Conservation (phyloP, 2,329 filamentous ascomycete genomes). For the Clonostachys sp. region DNA sequence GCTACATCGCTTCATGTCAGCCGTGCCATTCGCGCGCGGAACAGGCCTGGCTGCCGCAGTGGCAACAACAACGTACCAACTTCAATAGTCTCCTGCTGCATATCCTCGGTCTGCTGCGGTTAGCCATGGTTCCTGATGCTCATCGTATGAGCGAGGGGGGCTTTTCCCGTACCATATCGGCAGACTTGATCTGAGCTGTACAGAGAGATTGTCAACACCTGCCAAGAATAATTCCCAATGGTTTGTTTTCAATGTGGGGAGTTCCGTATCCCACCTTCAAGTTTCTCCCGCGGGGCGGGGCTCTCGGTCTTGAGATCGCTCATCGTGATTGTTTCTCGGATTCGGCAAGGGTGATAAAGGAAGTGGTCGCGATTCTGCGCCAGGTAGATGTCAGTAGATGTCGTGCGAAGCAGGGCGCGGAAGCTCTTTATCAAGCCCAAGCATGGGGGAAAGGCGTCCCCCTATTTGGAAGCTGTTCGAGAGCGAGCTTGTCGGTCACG, state of each 20-base stretch:
- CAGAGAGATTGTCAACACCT: neutral
- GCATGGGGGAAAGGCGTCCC: too few relatives aligned
- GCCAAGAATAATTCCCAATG: too few relatives aligned
- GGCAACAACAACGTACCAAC: slow-evolving; percentile 63
- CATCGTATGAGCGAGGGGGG: neutral
- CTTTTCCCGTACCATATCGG: slow-evolving; percentile 81
- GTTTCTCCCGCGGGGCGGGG: slow-evolving; percentile 63
- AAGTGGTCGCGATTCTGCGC: too few relatives aligned
- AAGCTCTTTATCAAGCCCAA: too few relatives aligned
- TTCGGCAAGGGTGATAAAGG: too few relatives aligned
- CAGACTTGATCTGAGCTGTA: slow-evolving; percentile 92
- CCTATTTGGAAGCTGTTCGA: too few relatives aligned
- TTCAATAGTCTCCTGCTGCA: slow-evolving; percentile 94
- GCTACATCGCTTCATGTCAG: slow-evolving; percentile 32
- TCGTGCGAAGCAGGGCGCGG: too few relatives aligned
- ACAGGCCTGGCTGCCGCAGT: neutral
- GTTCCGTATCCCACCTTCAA: slow-evolving; percentile 56
- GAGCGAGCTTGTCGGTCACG: too few relatives aligned
- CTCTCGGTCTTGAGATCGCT: slow-evolving; percentile 33
- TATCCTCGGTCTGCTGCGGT: slow-evolving; percentile 76
- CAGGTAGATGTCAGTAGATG: too few relatives aligned
- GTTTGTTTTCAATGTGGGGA: neutral
- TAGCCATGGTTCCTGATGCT: slow-evolving; percentile 7
- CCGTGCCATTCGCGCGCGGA: neutral
- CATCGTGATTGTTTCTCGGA: slow-evolving; percentile 15